A percentile compares a stretch with the other conserved stretches of the same genome.
phyloP scores from a whole-genome alignment of 371 early-diverging fungal species.

The Dichotomocladium elegans region DNA sequence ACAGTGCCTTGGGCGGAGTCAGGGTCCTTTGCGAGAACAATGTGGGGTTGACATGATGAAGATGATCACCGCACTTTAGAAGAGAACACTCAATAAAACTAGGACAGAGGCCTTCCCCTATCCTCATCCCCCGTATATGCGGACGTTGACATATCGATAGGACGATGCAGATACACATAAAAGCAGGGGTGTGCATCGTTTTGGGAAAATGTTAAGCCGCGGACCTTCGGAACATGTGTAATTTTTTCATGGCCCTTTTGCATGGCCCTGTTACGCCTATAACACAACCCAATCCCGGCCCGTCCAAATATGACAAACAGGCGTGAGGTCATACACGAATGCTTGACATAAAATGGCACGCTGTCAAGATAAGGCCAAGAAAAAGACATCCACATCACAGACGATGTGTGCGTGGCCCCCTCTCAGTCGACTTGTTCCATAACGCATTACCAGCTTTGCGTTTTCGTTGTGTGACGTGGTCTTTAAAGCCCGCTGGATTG shows the following conservation, averaged over 20 bases:
- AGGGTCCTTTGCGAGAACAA: no score
- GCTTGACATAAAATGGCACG: not conserved
- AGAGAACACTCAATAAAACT: not conserved
- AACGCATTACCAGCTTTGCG: not conserved
- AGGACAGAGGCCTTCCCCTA: no score
- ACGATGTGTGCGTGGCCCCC: no score
- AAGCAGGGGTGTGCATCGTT: not conserved
- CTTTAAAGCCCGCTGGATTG: constrained; percentile 8
- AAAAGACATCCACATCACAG: constrained; percentile 2
- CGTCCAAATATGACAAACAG: not conserved
- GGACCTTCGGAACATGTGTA: not conserved
- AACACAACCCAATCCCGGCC: not conserved
- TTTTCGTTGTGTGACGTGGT: constrained; percentile 12
- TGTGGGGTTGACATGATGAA: not conserved
- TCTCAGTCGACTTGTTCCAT: no score
- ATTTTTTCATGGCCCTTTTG: constrained; percentile 10
- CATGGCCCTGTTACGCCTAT: constrained; percentile 12
- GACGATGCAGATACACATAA: not conserved
- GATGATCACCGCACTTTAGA: not conserved
- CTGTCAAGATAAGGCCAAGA: not conserved
- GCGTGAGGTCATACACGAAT: not conserved
- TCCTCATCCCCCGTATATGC: not conserved
- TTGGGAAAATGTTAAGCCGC: constrained; percentile 6
- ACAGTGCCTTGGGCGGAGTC: constrained; percentile 3
- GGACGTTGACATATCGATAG: not conserved